Percentiles rank a stretch among this genome's conserved stretches.
These are phyloP conservation scores for Fusarium equiseti DNA, from an alignment of 2,329 filamentous ascomycete species.

Conservation along the genomic window DNA sequence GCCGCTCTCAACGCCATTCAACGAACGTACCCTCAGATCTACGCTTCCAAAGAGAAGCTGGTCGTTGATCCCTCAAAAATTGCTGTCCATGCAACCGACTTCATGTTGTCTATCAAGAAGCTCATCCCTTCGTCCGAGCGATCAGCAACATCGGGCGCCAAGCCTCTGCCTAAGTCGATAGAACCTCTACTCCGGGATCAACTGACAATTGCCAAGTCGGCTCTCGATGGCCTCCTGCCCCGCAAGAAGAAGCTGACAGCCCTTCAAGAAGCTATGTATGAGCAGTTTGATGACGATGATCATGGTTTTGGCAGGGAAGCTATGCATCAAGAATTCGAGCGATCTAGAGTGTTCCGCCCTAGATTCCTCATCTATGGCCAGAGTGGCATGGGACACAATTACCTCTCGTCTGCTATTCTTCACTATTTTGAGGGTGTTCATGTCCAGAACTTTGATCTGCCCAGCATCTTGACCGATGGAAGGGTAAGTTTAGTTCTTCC, in stretches of 20 bases:
- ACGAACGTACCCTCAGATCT: slow-evolving; percentile 95
- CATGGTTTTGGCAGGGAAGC: slow-evolving; percentile 88
- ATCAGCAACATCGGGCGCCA: slow-evolving; percentile 85
- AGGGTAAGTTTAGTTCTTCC: slow-evolving; percentile 64
- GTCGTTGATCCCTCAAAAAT: slow-evolving; percentile 88
- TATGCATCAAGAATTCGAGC: slow-evolving; percentile 82
- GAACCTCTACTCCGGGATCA: slow-evolving; percentile 84
- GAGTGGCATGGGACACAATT: slow-evolving; percentile 92
- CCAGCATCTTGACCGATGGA: slow-evolving; percentile 86
- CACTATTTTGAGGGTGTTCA: slow-evolving; percentile 94
- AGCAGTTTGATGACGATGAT: slow-evolving; percentile 85
- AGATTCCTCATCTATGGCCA: slow-evolving; percentile 85
- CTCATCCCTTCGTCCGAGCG: slow-evolving; percentile 95
- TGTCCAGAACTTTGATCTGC: slow-evolving; percentile 93
- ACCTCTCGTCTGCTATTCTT: slow-evolving; percentile 85
- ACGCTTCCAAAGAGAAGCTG: slow-evolving; percentile 88
- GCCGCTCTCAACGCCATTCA: slow-evolving; percentile 96
- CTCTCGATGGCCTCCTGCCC: slow-evolving; percentile 82
- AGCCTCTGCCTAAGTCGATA: slow-evolving; percentile 81
- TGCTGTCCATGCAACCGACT: slow-evolving; percentile 89
- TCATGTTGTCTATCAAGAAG: slow-evolving; percentile 97
- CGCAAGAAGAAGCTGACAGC: slow-evolving; percentile 88
- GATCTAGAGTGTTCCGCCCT: slow-evolving; percentile 87
- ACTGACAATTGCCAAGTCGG: slow-evolving; percentile 74
- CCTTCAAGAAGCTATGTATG: slow-evolving; percentile 92